Evolutionary conservation across 495 filamentous ascomycete species (phyloP), one percentile per base, ranked within the genome.

Genomic region (Trichoderma asperelloides): DNA sequence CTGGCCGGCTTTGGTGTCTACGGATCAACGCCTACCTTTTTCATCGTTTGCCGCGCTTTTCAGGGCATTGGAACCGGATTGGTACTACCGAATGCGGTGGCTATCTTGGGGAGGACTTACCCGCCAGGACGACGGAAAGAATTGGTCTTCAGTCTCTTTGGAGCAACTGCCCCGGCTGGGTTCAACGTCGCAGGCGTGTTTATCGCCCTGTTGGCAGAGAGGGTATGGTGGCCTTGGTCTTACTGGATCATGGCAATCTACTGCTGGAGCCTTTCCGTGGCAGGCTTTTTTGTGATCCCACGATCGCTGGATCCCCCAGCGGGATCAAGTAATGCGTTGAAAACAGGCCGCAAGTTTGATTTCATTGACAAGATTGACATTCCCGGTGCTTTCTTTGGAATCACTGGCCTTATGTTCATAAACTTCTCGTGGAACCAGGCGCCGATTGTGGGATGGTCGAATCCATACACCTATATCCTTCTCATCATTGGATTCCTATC

Each of bases 391-490:
- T 33, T 78, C 0, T 75, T 77, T 7, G 87, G 87, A 27, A 80
- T 90, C 1, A 68, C 75, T 2, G 84, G 76, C n/a, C 74, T 91
- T 23, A 72, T 88, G 2, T 75, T 90, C 3, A 68, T 87, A 73
- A 87, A 87, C 68, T 80, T 87, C 66, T 77, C 84, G 0, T 86
- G 81, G 84, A 89, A 89, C 67, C 86, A 89, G 68, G 87, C 78
- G 0, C 77, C 86, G 0, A 69, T 83, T 13, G 84, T 84, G 1
- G 86, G 86, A 6, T 91, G 87, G 88, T 39, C 69, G 21, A 72
- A 74, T 27, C 79, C 85, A 0, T 84, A 87, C 64, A 76, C 75
- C 57, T 86, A 85, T 66, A 73, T 80, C 1, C 74, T 84, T 25
- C 77, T 91, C n/a, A 81, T 86, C 37, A 40, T 88, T 23, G 85